Percentiles rank a stretch among this genome's conserved stretches.
Conservation (phyloP, 2,329 filamentous ascomycete genomes). For the Zelopaecilomyces penicillatus region DNA sequence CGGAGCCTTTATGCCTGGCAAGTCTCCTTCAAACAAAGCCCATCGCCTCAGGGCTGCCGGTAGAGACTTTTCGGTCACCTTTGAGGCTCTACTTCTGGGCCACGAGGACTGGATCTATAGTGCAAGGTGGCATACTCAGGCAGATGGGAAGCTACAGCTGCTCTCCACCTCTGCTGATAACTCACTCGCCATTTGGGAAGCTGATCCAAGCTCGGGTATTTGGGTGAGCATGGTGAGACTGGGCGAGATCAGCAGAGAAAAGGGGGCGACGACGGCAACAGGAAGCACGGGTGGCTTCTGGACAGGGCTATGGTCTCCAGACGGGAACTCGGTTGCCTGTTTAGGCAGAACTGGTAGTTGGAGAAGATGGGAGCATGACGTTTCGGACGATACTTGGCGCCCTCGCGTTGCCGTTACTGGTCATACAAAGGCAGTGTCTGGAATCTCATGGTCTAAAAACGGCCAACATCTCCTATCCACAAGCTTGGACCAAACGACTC, state of each 20-base stretch:
- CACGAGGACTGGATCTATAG: conserved; percentile 99
- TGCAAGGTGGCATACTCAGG: conserved; percentile 58
- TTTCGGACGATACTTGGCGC: conserved; percentile 58
- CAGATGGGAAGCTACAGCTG: conserved; percentile 54
- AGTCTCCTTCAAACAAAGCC: conserved; percentile 80
- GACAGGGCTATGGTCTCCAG: conserved; percentile 85
- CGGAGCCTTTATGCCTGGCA: conserved; percentile 54
- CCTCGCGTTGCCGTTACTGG: conserved; percentile 73
- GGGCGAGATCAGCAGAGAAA: conserved; percentile 88
- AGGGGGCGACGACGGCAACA: conserved; percentile 92
- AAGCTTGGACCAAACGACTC: conserved; percentile 84
- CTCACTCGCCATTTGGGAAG: conserved; percentile 86
- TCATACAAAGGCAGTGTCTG: conserved; percentile 73
- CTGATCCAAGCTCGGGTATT: conserved; percentile 73
- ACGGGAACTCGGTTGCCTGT: conserved; percentile 66
- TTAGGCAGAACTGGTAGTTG: conserved; percentile 89
- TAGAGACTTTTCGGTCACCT: conserved; percentile 70
- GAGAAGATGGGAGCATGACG: conserved; percentile 70
- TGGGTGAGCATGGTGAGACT: conserved; percentile 83
- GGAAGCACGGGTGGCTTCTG: conserved; percentile 95
- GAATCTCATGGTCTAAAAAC: conserved; percentile 73
- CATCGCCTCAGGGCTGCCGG: conserved; percentile 59
- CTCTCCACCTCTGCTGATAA: conserved; percentile 93
- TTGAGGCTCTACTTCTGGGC: conserved; percentile 86
- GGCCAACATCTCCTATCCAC: conserved; percentile 85